Evolutionary conservation across 768 basidiomycete genomes (phyloP), one percentile per base, ranked within the genome.

Genomic region (Hortiboletus campestris): DNA sequence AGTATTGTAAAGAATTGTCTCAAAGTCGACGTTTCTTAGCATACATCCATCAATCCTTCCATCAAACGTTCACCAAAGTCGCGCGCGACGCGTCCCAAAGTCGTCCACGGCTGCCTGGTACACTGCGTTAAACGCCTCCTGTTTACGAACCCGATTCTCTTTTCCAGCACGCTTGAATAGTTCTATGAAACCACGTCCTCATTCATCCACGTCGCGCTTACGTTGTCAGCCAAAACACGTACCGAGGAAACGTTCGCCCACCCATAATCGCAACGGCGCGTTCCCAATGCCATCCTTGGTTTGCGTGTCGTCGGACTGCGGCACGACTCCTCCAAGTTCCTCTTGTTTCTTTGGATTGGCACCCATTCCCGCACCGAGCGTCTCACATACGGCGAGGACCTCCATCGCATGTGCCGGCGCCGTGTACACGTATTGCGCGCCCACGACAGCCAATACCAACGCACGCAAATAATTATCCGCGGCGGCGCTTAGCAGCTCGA

Each of bases 391-490:
- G 14, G 74, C 75, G 2, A 92, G 70, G 75, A 89, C 86, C 50
- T 77, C 74, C 64, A 78, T 74, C 7, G 89, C 88, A 57, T 90
- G 84, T n/a, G 84, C 82, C 3, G 76, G 76, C 0, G 87, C 80
- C 0, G 89, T 90, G 53, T 89, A 81, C 28, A 87, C 62, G 57
- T 89, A 91, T 58, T 90, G 86, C 28, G 85, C 78, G 1, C 88
- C 78, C 12, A 85, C 79, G 17, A 91, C 76, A 3, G 86, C 82
- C 17, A 91, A 75, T 4, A 90, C 75, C 2, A 89, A 72, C 13
- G 87, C 86, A 10, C 88, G 85, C 19, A 90, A 71, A 64, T 91
- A 81, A 58, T 89, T 91, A 57, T 91, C 89, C 19, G 79, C 82
- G 4, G 85, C 77, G 1, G 67, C 61, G 1, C 80, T 84, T 0